Conservation (phyloP, 805 yeast genomes). For the Ogataea pilisensis region DNA sequence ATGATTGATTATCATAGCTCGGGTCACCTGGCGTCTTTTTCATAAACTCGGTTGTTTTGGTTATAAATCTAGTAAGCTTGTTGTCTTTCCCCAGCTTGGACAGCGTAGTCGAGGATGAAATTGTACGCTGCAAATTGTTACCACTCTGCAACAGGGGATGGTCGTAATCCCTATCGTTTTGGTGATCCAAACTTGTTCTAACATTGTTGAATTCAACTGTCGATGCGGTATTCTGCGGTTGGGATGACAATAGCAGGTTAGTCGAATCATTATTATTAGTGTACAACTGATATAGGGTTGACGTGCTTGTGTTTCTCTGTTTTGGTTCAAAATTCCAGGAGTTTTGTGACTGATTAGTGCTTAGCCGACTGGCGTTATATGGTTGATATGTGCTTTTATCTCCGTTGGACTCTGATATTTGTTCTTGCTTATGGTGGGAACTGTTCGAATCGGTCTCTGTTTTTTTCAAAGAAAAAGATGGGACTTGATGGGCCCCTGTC, state of each 20-base stretch:
- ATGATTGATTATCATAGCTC: background rate
- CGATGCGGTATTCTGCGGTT: constrained; percentile 22
- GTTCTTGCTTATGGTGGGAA: background rate
- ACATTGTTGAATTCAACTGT: constrained; percentile 34
- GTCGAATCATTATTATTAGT: constrained; percentile 14
- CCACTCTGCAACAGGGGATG: constrained; percentile 1
- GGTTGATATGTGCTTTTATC: background rate
- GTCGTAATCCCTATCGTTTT: background rate
- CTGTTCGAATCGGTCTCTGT: background rate
- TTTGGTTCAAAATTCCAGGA: background rate
- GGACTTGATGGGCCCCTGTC: background rate
- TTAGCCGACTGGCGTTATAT: too few species aligned
- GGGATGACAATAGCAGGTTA: constrained; percentile 14
- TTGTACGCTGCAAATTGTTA: constrained; percentile 12
- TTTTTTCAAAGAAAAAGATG: background rate
- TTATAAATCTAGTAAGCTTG: constrained; percentile 20
- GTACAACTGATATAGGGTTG: constrained; percentile 3
- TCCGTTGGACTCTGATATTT: background rate
- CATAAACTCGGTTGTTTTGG: constrained; percentile 20
- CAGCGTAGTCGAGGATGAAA: constrained; percentile 20
- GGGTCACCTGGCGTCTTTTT: constrained; percentile 16
- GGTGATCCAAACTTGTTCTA: constrained; percentile 14
- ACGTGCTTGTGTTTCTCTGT: background rate
- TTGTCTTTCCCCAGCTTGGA: constrained; percentile 22
- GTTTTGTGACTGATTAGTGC: too few species aligned